These are phyloP conservation scores for Chrysanthemum makinoi DNA, from an alignment of 129 eudicot species.

Conservation along the genomic window DNA sequence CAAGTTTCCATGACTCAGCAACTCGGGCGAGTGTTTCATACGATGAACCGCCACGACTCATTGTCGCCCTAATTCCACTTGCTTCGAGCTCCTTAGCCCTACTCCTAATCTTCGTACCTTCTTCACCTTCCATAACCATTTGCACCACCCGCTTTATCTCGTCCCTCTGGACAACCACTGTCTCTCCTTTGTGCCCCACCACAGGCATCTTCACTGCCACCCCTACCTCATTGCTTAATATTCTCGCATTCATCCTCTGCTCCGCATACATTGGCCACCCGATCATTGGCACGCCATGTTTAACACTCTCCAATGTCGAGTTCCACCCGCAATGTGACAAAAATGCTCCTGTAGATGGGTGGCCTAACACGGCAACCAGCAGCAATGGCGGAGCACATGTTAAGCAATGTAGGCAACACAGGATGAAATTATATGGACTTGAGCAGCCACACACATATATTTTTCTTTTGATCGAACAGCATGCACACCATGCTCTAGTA, in stretches of 20 bases:
- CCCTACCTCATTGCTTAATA: slow-evolving; percentile 39
- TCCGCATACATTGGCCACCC: slow-evolving; percentile 65
- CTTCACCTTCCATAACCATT: slow-evolving; percentile 45
- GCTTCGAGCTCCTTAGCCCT: slow-evolving; percentile 31
- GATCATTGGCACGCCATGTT: slow-evolving; percentile 56
- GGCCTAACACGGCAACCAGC: slow-evolving; percentile 37
- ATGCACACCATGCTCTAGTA: too few species aligned
- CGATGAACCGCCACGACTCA: too few species aligned
- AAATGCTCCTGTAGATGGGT: slow-evolving; percentile 42
- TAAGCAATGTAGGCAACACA: too few species aligned
- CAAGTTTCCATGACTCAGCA: too few species aligned
- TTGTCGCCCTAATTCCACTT: too few species aligned
- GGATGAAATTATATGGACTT: too few species aligned
- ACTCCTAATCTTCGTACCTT: slow-evolving; percentile 37
- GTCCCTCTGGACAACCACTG: slow-evolving; percentile 37
- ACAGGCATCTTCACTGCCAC: slow-evolving; percentile 43
- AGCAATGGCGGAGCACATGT: too few species aligned
- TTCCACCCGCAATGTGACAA: slow-evolving; percentile 76
- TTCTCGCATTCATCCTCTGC: slow-evolving; percentile 54
- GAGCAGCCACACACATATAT: too few species aligned
- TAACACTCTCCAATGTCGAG: slow-evolving; percentile 45
- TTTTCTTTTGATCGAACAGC: too few species aligned
- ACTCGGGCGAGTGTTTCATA: too few species aligned
- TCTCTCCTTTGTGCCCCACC: slow-evolving; percentile 25
- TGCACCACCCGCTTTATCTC: slow-evolving; percentile 46